Evolutionary conservation across 768 basidiomycete genomes (phyloP).

Genomic region (Hygrophorus pudorinus): DNA sequence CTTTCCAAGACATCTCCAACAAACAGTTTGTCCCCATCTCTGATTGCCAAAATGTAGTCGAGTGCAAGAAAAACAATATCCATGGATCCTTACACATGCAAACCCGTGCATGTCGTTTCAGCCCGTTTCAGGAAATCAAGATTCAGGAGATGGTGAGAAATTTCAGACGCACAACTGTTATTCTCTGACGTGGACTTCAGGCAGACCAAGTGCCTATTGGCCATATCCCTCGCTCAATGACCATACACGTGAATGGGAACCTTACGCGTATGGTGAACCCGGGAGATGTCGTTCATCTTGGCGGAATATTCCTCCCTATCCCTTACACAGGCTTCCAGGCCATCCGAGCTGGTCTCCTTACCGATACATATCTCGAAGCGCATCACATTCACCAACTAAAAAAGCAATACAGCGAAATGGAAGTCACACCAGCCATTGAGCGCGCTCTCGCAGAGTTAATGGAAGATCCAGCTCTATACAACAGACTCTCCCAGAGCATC

Average conservation of each 20-base stretch:
- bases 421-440: slow-evolving; percentile 78
- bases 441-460: slow-evolving; percentile 58
- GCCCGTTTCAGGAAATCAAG: slow-evolving; percentile 96
- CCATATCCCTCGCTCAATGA: slow-evolving; percentile 98
- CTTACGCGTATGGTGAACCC: slow-evolving; percentile 89
- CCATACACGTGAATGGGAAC: slow-evolving; percentile 85
- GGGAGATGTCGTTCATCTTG: slow-evolving; percentile 89
- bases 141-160: slow-evolving; percentile 91
- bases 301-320: slow-evolving; percentile 95
- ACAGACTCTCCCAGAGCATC: slow-evolving; percentile 83
- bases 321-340: slow-evolving; percentile 98
- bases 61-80: slow-evolving; percentile 79
- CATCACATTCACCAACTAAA: slow-evolving; percentile 91
- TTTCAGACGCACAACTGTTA: not conserved
- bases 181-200: slow-evolving; percentile 27
- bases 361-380: slow-evolving; percentile 92
- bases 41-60: slow-evolving; percentile 79
- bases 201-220: slow-evolving; percentile 99
- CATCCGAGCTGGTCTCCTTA: slow-evolving; percentile 89
- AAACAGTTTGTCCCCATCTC: slow-evolving; percentile 85
- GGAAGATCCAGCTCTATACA: slow-evolving; percentile 72
- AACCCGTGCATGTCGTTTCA: slow-evolving; percentile 93
- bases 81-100: slow-evolving; percentile 96
- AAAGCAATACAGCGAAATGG: slow-evolving; percentile 95
- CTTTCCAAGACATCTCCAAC: slow-evolving; percentile 92